A percentile compares a stretch with the other conserved stretches of the same genome.
Conservation (phyloP, 768 basidiomycete species). For the Cytidiella melzeri region DNA sequence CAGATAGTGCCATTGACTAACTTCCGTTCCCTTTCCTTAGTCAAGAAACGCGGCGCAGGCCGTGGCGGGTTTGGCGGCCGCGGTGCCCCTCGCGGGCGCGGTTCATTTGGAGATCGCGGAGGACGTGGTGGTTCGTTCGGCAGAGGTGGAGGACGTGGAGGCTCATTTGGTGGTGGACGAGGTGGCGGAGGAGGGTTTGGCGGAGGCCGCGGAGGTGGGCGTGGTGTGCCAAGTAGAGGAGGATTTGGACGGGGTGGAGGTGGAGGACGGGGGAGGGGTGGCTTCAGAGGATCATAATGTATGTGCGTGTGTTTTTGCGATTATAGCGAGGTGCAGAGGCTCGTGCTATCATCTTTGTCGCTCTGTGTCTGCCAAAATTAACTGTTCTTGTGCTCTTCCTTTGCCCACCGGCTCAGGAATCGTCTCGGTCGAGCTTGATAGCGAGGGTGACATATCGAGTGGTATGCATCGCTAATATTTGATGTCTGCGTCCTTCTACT, state of each 20-base stretch:
- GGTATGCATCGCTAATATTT: no score
- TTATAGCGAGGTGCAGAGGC: no score
- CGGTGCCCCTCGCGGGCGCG: conserved; percentile 19
- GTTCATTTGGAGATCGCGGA: conserved; percentile 25
- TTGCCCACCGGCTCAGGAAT: no score
- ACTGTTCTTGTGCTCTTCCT: no score
- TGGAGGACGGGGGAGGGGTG: conserved; percentile 33
- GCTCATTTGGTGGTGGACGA: conserved; percentile 22
- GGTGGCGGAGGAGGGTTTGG: conserved; percentile 43
- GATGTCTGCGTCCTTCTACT: no score
- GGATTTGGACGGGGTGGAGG: conserved; percentile 35
- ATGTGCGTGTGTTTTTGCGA: no score
- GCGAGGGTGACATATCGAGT: no score
- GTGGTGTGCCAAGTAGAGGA: conserved; percentile 39
- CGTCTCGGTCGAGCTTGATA: no score
- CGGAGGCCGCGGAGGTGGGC: conserved; percentile 30
- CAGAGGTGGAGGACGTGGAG: conserved; percentile 26
- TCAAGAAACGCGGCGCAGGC: conserved; percentile 9
- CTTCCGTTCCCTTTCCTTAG: background rate
- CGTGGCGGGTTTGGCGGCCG: conserved; percentile 18
- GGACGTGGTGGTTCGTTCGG: conserved; percentile 26
- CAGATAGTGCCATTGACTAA: background rate
- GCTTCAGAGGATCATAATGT: no score
- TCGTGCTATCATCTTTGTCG: no score
- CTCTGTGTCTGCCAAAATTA: no score